phyloP scores from a whole-genome alignment of 352 stramenopile species.

The Pythium volutum region DNA sequence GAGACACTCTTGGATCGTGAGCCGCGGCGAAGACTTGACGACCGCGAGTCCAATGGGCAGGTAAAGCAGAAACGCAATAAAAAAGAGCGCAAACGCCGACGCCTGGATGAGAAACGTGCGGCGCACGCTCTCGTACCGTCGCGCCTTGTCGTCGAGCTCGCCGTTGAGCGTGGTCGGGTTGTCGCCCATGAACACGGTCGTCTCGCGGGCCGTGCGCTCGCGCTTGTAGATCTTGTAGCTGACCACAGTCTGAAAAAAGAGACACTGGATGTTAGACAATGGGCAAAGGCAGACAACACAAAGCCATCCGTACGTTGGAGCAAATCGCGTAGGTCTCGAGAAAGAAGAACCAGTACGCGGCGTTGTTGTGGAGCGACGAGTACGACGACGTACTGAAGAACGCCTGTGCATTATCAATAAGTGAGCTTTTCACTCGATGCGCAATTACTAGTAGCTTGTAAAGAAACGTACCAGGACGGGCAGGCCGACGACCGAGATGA shows the following conservation, averaged over 20 bases:
- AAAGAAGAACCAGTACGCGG: slow-evolving; percentile 68
- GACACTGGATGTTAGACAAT: too few relatives aligned
- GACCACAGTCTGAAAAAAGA: slow-evolving; percentile 37
- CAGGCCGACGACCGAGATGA: slow-evolving; percentile 48
- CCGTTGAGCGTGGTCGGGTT: slow-evolving; percentile 28
- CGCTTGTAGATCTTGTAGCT: slow-evolving; percentile 51
- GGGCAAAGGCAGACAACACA: too few relatives aligned
- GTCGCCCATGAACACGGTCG: slow-evolving; percentile 24
- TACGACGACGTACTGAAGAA: slow-evolving; percentile 65
- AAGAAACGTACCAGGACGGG: slow-evolving; percentile 40
- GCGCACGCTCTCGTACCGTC: slow-evolving; percentile 28
- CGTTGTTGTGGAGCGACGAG: slow-evolving; percentile 50
- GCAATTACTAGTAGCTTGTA: too few relatives aligned
- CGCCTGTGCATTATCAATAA: slow-evolving; percentile 23
- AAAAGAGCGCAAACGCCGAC: slow-evolving; percentile 48
- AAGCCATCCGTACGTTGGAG: slow-evolving; percentile 62
- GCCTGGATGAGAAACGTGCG: slow-evolving; percentile 43
- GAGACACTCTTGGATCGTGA: slow-evolving; percentile 57
- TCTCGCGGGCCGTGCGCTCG: slow-evolving; percentile 25
- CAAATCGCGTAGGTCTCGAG: slow-evolving; percentile 55
- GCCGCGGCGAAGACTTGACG: slow-evolving; percentile 34
- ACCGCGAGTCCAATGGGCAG: slow-evolving; percentile 59
- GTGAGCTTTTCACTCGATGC: neutral
- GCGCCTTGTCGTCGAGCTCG: slow-evolving; percentile 26
- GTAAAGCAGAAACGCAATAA: slow-evolving; percentile 66